Base-by-base conservation (phyloP, 2,329 filamentous ascomycete genomes). In the Colletotrichum truncatum region DNA sequence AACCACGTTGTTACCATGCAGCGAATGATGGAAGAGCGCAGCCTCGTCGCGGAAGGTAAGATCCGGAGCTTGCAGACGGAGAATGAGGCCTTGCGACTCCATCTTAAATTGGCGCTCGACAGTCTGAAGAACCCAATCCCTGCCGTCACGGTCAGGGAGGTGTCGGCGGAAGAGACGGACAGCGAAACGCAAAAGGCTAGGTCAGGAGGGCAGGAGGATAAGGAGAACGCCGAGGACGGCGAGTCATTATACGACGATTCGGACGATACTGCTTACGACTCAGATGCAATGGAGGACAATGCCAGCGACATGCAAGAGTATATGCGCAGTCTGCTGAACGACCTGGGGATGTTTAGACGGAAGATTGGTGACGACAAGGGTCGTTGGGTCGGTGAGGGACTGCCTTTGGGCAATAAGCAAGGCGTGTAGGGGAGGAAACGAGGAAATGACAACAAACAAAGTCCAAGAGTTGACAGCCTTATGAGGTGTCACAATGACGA, bases 91-190 rank as follows among this genome's bases (percentile, higher is more conserved):
- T 80, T 98, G 72, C 87, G 94, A 67, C 84, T 96, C 65, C 96
- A 99, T 78, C 83, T 99, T 53, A 93, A 93, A 72, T 87, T 99
- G 54, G 95, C 94, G 1, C 84, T 98, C 21, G 89, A 90, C 56
- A 94, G 93, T 74, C 79, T 98, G 71, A 95, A 93, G 82, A 98
- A 98, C 74, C 96, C 96, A 0, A 98, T 99, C 68, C 90, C 93
- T 1, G 74, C 83, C 3, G 83, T 89, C 3, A 75, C 76, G 32
- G 81, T 84, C 57, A 73, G 73, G 57, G 26, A 72, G 12, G 30
- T 64, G 30, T 51, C 49, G 38, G 36, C 41, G 36, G 54, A 48
- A 16, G 39, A 18, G 21, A 67, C 57, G 52, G 51, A 43, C 23
- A n/a, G n/a, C n/a, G 58, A 63, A 18, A 21, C 28, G 10, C 18